Evolutionary conservation across 768 basidiomycete genomes (phyloP), one percentile per base, ranked within the genome.

Genomic region (Goffeauzyma gilvescens): DNA sequence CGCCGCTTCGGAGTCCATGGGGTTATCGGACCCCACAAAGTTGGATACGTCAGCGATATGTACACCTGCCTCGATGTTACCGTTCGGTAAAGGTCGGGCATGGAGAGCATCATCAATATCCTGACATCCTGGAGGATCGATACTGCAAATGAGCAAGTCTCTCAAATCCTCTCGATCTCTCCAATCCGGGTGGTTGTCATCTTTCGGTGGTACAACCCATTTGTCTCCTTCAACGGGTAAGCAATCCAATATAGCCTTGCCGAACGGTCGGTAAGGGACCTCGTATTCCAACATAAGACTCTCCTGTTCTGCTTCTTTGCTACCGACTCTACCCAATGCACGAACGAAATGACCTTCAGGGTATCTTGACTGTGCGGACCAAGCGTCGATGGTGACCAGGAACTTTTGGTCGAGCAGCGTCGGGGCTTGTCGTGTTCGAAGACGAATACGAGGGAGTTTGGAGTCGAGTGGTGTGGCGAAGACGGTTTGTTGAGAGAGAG

Each of bases 101-200:
- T 98, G 93, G 12, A 98, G 66, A 0, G 93, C 93, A 61, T 98
- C 93, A 55, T 98, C 93, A 14, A 98, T 98, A 65, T 98, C 93
- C 55, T 90, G 84, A 66, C 93, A 96, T 34, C 75, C 87, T 10
- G 86, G 87, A 2, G 93, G 93, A 67, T 98, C 93, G 51, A 98
- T 96, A 57, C 87, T 93, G 62, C 93, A 96, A 24, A 98, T 75
- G 26, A 81, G 69, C 55, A 93, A 58, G 26, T 79, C 75, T 46
- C 93, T 69, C 58, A 98, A 55, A 67, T 98, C 93, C 59, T 81
- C 78, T 51, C 93, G 69, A 48, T 80, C 79, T 49, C 72, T 69
- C 93, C 93, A 98, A 24, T 71, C 67, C 0, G 67, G 60, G 38
- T 66, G 59, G 0, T 58, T 56, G 0, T 65, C 63, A 26, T 63